Base-by-base conservation (phyloP, 75 land plant species). In the Adiantum capillusveneris region DNA sequence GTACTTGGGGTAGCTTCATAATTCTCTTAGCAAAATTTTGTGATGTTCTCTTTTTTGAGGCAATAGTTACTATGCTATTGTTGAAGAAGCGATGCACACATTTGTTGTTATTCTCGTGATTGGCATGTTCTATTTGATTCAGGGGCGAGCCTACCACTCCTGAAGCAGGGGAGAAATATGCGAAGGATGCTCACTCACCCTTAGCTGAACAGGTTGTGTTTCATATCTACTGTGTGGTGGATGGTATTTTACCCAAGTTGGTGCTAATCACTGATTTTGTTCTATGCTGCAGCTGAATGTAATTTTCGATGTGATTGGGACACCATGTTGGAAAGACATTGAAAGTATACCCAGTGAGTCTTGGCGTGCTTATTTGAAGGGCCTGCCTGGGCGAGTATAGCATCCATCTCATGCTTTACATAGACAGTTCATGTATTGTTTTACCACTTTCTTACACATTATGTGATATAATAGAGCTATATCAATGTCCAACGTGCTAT, bases 281-380 rank as follows among this genome's bases (percentile, higher is more conserved):
- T 29, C 6, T 55, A 16, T 28, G 1, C 25, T 34, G 45, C 75
- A 72, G 75, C 25, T 72, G 69, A 69, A 72, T 34, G 75, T 72
- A 29, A 72, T 65, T 2, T 72, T 72, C 53, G 44, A 72, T 44
- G 75, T 72, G 2, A 65, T 72, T 65, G 75, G 75, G 22, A 72
- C 75, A 29, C 75, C 75, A 25, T 64, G 75, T 51, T 72, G 75
- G 75, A 65, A 64, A 43, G 75, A 72, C 31, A 72, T 72, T 31
- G 63, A 72, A 58, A 65, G 69, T 52, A 62, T 72, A 2, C 75
- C 75, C 26, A 66, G 75, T 53, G 69, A 72, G 31, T 36, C 31
- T 22, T 72, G 75, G 75, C 57, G 68, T 22, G 57, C 75, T 7
- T 72, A 72, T 50, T 52, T 72, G 30, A 72, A 65, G 63, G 44